These are phyloP conservation scores for Nepenthes mirabilis DNA, from an alignment of 148 eudicot species.

Conservation along the genomic window DNA sequence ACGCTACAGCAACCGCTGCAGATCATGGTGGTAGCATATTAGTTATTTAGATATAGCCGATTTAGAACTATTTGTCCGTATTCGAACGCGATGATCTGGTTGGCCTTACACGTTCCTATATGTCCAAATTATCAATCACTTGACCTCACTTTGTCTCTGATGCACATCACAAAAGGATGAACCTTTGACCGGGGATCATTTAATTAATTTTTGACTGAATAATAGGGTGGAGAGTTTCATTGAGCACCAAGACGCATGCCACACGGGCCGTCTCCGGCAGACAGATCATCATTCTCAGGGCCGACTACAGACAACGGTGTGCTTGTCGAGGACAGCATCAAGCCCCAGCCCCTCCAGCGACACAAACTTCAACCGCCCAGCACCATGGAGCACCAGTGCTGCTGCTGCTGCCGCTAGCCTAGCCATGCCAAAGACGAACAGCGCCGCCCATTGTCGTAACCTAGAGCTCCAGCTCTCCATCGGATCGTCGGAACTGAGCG, in stretches of 20 bases:
- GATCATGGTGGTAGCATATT: too few species aligned
- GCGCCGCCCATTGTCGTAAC: conserved; percentile 2
- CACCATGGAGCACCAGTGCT: neutral
- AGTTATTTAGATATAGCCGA: too few species aligned
- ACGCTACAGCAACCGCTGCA: too few species aligned
- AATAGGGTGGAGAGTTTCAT: conserved; percentile 89
- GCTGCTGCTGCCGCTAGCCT: neutral
- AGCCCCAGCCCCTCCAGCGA: conserved; percentile 62
- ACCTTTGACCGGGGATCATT: neutral
- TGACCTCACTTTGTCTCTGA: too few species aligned
- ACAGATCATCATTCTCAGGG: conserved; percentile 2
- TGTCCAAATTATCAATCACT: too few species aligned
- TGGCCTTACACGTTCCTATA: too few species aligned
- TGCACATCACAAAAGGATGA: too few species aligned
- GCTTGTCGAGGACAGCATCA: conserved; percentile 40
- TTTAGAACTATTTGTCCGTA: too few species aligned
- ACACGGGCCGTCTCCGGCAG: conserved; percentile 41
- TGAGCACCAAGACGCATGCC: conserved; percentile 93
- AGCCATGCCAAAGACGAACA: neutral
- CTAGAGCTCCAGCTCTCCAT: conserved; percentile 4
- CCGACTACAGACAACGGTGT: conserved; percentile 15
- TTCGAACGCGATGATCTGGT: too few species aligned
- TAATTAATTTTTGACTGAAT: neutral
- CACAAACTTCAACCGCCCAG: conserved; percentile 4
- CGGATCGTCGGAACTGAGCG: conserved; percentile 4